Evolutionary conservation across 345 rosid genomes (phyloP), one percentile per base, ranked within the genome.

Genomic region (Eucalyptus guilfoylei): DNA sequence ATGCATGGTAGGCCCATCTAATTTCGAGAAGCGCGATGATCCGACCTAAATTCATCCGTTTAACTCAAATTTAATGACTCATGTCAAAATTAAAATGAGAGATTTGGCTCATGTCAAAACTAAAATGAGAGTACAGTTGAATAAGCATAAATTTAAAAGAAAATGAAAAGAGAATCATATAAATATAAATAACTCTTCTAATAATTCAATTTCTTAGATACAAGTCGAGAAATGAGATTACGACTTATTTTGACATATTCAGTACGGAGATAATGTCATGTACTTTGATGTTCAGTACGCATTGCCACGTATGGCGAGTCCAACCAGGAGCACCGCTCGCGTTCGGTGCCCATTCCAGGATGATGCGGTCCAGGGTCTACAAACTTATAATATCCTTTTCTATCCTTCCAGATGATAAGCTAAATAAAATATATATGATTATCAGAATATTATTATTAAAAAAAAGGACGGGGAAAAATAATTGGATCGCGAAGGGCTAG

Each of bases 261-360:
- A 2, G 6, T 64, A 6, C 3, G 9, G 1, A 3, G 2, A 7
- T n/a, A 64, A n/a, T 64, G 11, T 34, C 21, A 30, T 1, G 0
- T 30, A 12, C 8, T 2, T 0, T 13, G 2, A 62, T 0, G 9
- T 30, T 4, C 1, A 6, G 15, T 12, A 60, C 2, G n/a, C 32
- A 60, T 3, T 30, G 34, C 72, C 16, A 30, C 5, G 17, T 1
- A 7, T 30, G 37, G 3, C 40, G 6, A n/a, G 34, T 62, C 37
- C 19, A 30, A 30, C 37, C 34, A 7, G 3, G 19, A n/a, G 21
- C 19, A 7, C 15, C 5, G 32, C 19, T 14, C 1, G 19, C 76
- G 0, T 64, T 64, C 16, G 6, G 2, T 14, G 19, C 21, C 0
- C 21, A 64, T 64, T 15, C 21, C 2, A 4, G 3, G 21, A 64